Percentiles rank a stretch among this genome's conserved stretches.
Conservation (phyloP, 768 basidiomycete genomes). For the Tylopilus sp. region DNA sequence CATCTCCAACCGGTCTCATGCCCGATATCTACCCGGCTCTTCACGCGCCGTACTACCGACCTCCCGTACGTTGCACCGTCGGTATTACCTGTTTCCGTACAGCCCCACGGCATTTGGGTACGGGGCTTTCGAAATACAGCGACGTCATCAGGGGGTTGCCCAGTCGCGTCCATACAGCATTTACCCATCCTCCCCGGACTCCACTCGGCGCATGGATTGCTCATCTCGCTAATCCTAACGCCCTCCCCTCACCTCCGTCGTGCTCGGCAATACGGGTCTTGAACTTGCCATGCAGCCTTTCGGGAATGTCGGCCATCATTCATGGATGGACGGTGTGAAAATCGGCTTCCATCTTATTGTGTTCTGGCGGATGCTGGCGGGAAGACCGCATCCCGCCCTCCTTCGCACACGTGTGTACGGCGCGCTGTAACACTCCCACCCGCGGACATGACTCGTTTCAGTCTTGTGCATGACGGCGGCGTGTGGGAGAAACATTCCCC, state of each 20-base stretch:
- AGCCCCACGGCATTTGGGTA: constrained; percentile 9
- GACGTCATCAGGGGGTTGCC: constrained; percentile 21
- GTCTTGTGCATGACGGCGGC: not conserved
- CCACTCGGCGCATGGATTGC: not conserved
- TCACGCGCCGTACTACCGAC: constrained; percentile 1
- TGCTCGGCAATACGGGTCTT: constrained; percentile 9
- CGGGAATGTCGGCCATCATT: not conserved
- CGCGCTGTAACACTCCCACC: not conserved
- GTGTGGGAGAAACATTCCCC: constrained; percentile 7
- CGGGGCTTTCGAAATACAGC: not conserved
- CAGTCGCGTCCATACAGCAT: not conserved
- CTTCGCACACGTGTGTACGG: not conserved
- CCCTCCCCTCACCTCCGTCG: not conserved
- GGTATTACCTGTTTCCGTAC: not conserved
- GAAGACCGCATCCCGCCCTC: not conserved
- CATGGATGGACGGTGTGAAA: not conserved
- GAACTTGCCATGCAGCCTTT: not conserved
- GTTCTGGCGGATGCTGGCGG: constrained; percentile 13
- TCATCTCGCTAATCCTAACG: constrained; percentile 21
- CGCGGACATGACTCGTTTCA: constrained; percentile 13
- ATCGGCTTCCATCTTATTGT: not conserved
- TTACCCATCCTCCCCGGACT: constrained; percentile 5
- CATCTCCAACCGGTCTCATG: constrained; percentile 1
- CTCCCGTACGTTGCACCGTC: not conserved
- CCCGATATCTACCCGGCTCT: constrained; percentile 15